Percentiles rank a stretch among this genome's conserved stretches.
Conservation (phyloP, 345 rosid genomes). For the Lenwebbia sp. region DNA sequence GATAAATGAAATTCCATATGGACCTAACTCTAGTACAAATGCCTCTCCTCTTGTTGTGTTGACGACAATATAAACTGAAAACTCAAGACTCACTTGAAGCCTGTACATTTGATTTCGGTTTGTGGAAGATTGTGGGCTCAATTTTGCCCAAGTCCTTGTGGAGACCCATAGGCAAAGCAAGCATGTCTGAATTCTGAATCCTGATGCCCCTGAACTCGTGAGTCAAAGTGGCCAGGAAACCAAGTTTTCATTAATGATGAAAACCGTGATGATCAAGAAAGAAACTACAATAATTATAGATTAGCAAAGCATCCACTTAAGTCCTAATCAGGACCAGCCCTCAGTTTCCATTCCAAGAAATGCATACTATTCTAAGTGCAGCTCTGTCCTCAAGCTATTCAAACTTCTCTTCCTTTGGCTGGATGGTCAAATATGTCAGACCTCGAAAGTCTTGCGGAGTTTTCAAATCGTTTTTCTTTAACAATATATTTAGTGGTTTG, state of each 20-base stretch:
- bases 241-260: neutral
- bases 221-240: neutral
- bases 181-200: neutral
- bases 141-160: neutral
- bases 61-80: neutral
- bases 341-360: neutral
- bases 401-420: neutral
- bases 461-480: neutral
- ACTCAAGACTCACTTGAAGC: neutral
- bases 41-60: neutral
- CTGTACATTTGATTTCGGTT: neutral
- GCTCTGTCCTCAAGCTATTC: neutral
- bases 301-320: neutral
- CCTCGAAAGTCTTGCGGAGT: neutral
- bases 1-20: too few relatives aligned
- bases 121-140: neutral
- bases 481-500: neutral
- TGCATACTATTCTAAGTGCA: neutral
- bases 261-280: neutral
- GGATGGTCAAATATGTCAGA: neutral
- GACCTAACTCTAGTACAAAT: neutral
- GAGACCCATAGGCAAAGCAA: neutral
- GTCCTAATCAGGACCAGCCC: neutral
- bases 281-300: neutral
- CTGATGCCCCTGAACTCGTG: neutral